Conservation (phyloP, 345 rosid species). For the Gossypium stocksii region DNA sequence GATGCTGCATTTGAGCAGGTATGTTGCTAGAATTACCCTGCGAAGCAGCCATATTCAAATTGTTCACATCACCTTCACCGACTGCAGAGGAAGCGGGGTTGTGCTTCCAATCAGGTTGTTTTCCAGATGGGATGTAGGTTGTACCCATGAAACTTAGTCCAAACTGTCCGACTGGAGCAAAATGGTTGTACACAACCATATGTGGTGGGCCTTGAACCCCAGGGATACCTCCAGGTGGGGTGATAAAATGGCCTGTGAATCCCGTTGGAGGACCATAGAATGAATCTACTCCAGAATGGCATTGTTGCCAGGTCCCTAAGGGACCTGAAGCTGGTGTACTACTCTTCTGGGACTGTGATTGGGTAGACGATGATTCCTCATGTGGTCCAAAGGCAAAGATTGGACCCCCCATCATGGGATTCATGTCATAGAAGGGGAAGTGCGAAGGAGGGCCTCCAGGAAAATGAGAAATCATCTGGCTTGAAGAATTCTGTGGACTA, state of each 20-base stretch:
- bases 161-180: slow-evolving; percentile 96
- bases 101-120: slow-evolving; percentile 96
- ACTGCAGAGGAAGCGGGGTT: slow-evolving; percentile 56
- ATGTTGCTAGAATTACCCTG: slow-evolving; percentile 55
- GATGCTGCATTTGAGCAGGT: slow-evolving; percentile 71
- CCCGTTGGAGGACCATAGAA: slow-evolving; percentile 88
- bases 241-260: slow-evolving; percentile 78
- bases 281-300: slow-evolving; percentile 85
- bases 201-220: slow-evolving; percentile 95
- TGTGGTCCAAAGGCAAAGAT: slow-evolving; percentile 89
- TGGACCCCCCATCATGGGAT: slow-evolving; percentile 81
- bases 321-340: slow-evolving; percentile 54
- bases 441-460: slow-evolving; percentile 74
- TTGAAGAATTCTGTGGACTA: slow-evolving; percentile 67
- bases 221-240: slow-evolving; percentile 80
- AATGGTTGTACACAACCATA: slow-evolving; percentile 95
- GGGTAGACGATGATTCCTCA: slow-evolving; percentile 62
- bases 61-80: slow-evolving; percentile 61
- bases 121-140: slow-evolving; percentile 80
- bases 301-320: slow-evolving; percentile 72
- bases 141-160: slow-evolving; percentile 97
- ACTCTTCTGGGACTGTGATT: slow-evolving; percentile 72
- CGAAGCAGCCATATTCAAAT: slow-evolving; percentile 47
- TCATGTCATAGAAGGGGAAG: slow-evolving; percentile 90
- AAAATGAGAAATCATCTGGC: slow-evolving; percentile 79